A percentile compares a stretch with the other conserved stretches of the same genome.
phyloP scores from a whole-genome alignment of 768 basidiomycete genomes.

The Suillus clintonianus region DNA sequence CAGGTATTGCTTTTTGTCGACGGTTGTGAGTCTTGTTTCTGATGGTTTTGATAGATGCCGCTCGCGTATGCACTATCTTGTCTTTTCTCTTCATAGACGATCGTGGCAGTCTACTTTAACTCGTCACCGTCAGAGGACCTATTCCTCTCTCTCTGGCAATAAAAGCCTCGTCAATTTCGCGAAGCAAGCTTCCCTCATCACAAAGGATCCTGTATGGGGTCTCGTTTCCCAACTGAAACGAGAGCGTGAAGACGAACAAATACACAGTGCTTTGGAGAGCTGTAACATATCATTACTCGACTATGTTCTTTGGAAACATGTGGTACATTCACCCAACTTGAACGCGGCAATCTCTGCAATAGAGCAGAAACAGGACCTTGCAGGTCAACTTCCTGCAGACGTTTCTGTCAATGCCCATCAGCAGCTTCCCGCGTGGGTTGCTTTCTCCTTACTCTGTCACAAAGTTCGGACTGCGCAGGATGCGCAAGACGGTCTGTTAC shows the following conservation, averaged over 20 bases:
- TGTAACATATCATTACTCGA: constrained; percentile 37
- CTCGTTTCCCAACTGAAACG: constrained; percentile 37
- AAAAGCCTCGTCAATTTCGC: constrained; percentile 25
- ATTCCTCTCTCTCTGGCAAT: constrained; percentile 23
- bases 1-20: constrained; percentile 2
- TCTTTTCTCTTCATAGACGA: constrained; percentile 11
- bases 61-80: constrained; percentile 21
- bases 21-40: background rate
- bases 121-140: constrained; percentile 1
- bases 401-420: background rate
- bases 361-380: constrained; percentile 5
- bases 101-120: background rate
- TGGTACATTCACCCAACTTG: constrained; percentile 37
- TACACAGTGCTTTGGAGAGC: constrained; percentile 28
- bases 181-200: constrained; percentile 36
- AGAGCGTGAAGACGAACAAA: constrained; percentile 4
- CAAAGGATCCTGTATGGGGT: constrained; percentile 44
- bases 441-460: constrained; percentile 48
- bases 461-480: constrained; percentile 48
- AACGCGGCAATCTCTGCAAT: constrained; percentile 30
- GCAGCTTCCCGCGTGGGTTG: constrained; percentile 54
- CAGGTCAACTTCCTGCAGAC: background rate
- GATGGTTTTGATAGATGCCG: constrained; percentile 14
- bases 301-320: constrained; percentile 41
- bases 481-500: constrained; percentile 44